Conservation (phyloP, 805 yeast genomes). For the Candida hungchunana region DNA sequence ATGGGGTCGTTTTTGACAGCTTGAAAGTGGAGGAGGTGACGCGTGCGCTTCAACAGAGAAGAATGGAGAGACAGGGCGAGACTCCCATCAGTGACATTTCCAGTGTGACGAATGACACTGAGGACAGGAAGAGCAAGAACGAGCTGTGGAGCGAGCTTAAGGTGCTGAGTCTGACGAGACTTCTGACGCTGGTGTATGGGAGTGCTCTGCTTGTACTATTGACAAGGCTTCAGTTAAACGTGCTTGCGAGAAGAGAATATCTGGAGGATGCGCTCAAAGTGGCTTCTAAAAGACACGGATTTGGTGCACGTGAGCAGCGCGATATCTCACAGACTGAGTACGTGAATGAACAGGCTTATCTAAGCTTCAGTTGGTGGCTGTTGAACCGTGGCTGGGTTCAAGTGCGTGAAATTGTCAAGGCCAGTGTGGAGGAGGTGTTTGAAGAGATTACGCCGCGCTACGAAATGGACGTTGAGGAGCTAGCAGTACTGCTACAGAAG, state of each 20-base stretch:
- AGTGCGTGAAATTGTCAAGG: constrained; percentile 49
- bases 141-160: constrained; percentile 85
- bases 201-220: constrained; percentile 68
- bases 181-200: constrained; percentile 66
- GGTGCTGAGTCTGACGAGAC: constrained; percentile 65
- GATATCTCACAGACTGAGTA: constrained; percentile 36
- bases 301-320: constrained; percentile 13
- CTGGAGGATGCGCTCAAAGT: constrained; percentile 70
- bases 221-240: constrained; percentile 81
- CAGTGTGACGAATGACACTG: constrained; percentile 31
- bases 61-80: constrained; percentile 31
- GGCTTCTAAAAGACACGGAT: constrained; percentile 47
- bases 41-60: constrained; percentile 59
- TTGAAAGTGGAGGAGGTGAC: constrained; percentile 74
- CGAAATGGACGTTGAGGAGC: constrained; percentile 60
- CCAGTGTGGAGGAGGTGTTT: constrained; percentile 57
- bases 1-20: constrained; percentile 55
- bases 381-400: constrained; percentile 79
- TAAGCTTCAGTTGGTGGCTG: constrained; percentile 92
- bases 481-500: constrained; percentile 41
- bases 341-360: constrained; percentile 71
- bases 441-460: constrained; percentile 65
- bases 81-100: constrained; percentile 9
- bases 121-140: constrained; percentile 43
- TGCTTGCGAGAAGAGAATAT: constrained; percentile 83